phyloP scores from a whole-genome alignment of 2,329 filamentous ascomycete species.

The Apiospora koreana region DNA sequence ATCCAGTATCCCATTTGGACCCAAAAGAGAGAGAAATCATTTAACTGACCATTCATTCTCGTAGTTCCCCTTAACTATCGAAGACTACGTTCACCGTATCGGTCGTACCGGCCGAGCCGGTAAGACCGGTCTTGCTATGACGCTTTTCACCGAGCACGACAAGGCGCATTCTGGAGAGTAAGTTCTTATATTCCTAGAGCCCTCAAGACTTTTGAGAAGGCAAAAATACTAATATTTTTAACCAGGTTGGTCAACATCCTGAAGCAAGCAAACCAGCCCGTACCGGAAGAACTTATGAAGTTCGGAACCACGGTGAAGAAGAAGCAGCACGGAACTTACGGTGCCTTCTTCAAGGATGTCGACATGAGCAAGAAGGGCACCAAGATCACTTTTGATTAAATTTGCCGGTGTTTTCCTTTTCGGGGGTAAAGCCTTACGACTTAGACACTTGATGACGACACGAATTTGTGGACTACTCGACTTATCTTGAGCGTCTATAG shows the following conservation, averaged over 20 bases:
- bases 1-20: slow-evolving; percentile 48
- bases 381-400: slow-evolving; percentile 83
- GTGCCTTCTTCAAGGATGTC: slow-evolving; percentile 91
- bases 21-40: slow-evolving; percentile 63
- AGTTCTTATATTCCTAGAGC: slow-evolving; percentile 34
- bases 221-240: slow-evolving; percentile 18
- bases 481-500: not conserved
- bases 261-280: slow-evolving; percentile 85
- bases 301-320: slow-evolving; percentile 99
- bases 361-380: slow-evolving; percentile 81
- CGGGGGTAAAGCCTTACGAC: not conserved
- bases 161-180: slow-evolving; percentile 88
- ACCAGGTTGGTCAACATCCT: slow-evolving; percentile 87
- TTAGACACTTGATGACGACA: not conserved
- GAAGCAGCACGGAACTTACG: slow-evolving; percentile 94
- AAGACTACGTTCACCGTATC: slow-evolving; percentile 76
- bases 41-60: not conserved
- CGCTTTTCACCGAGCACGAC: slow-evolving; percentile 92
- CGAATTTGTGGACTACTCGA: not conserved
- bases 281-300: slow-evolving; percentile 88
- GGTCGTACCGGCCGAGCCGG: slow-evolving; percentile 77
- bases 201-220: not conserved
- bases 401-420: not conserved
- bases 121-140: slow-evolving; percentile 78
- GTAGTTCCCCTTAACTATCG: slow-evolving; percentile 75